Evolutionary conservation across 169 alveolate genomes (phyloP).

Genomic region (Cyclospora cayetanensis): DNA sequence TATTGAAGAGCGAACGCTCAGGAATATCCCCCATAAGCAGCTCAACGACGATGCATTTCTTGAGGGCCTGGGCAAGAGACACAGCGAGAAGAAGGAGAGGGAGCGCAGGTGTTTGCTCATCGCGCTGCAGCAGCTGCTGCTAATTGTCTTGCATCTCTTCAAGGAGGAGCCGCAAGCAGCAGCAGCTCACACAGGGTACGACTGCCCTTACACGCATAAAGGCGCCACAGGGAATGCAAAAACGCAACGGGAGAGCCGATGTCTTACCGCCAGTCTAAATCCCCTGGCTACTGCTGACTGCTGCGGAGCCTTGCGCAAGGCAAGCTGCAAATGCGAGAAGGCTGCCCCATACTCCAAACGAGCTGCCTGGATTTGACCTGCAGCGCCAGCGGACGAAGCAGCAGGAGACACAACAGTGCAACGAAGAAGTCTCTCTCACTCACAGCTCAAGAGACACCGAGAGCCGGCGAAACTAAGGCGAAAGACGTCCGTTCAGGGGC

Average conservation of each 20-base stretch:
- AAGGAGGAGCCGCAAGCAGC: too few species aligned
- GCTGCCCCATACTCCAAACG: conserved; percentile 95
- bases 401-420: neutral
- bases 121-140: too few species aligned
- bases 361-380: conserved; percentile 91
- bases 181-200: neutral
- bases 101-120: too few species aligned
- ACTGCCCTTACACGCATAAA: neutral
- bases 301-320: conserved; percentile 95
- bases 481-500: neutral
- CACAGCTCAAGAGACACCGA: neutral
- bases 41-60: conserved; percentile 93
- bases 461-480: neutral
- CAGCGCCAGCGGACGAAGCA: neutral
- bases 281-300: conserved; percentile 88
- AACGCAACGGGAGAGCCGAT: neutral
- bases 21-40: conserved; percentile 98
- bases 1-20: conserved; percentile 90
- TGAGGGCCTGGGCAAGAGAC: conserved; percentile 90
- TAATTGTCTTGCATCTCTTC: too few species aligned
- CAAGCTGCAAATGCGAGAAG: conserved; percentile 85
- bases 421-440: neutral
- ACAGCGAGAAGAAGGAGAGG: neutral
- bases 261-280: conserved; percentile 84
- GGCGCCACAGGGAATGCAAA: neutral